Percentiles rank a stretch among this genome's conserved stretches.
Evolutionary conservation across 2,329 filamentous ascomycete genomes (phyloP).

Genomic region (Gnomoniopsis sp.): DNA sequence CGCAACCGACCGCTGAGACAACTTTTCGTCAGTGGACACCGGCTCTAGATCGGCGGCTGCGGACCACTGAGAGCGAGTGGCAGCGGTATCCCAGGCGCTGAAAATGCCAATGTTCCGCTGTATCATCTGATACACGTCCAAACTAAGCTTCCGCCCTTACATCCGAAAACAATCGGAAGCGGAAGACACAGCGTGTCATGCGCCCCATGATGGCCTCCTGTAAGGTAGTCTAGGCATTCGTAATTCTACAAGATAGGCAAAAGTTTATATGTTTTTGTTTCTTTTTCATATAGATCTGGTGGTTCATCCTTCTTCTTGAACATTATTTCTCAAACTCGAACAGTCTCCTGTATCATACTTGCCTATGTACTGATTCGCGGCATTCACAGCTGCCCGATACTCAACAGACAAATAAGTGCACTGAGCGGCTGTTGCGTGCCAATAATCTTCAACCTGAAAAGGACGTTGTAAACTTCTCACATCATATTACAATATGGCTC

Average conservation of each 20-base stretch:
- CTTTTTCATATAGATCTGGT: neutral
- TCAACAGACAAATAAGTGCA: neutral
- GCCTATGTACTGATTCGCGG: no score
- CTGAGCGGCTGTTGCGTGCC: neutral
- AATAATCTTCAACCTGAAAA: neutral
- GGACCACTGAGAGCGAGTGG: neutral
- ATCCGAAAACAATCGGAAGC: constrained; percentile 15
- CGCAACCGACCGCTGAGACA: neutral
- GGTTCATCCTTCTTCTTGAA: neutral
- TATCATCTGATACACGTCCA: neutral
- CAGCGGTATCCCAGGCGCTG: neutral
- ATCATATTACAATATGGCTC: constrained; percentile 1
- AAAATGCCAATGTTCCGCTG: neutral
- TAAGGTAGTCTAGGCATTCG: neutral
- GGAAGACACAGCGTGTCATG: constrained; percentile 1
- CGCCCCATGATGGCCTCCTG: neutral
- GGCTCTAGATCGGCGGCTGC: neutral
- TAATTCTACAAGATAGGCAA: neutral
- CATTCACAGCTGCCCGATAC: no score
- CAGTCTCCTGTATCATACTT: no score
- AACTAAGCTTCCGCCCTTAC: constrained; percentile 13
- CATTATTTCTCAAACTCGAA: neutral
- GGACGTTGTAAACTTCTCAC: neutral
- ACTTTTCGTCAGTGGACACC: neutral
- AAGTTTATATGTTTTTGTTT: neutral